Conservation (phyloP, 805 yeast species). For the Candida sonorensis region DNA sequence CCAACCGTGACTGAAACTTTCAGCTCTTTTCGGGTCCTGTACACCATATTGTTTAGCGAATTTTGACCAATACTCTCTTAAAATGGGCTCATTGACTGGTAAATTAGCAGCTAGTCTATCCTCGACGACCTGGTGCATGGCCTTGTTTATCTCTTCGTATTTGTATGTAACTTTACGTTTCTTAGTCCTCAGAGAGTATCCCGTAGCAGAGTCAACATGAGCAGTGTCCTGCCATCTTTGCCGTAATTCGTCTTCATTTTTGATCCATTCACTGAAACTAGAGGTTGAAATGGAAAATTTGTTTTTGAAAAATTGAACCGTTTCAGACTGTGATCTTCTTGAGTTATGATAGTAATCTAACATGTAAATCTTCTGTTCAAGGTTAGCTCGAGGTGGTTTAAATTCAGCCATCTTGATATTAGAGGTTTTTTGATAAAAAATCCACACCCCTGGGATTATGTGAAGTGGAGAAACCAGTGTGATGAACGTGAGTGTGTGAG, state of each 20-base stretch:
- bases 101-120: slow-evolving; percentile 35
- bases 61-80: slow-evolving; percentile 50
- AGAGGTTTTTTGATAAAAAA: too few species aligned
- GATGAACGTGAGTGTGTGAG: too few species aligned
- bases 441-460: too few species aligned
- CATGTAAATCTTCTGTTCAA: slow-evolving; percentile 52
- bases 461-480: too few species aligned
- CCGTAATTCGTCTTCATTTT: slow-evolving; percentile 45
- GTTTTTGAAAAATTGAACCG: slow-evolving; percentile 46
- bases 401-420: slow-evolving; percentile 2
- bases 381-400: slow-evolving; percentile 42
- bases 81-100: slow-evolving; percentile 47
- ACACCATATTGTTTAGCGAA: slow-evolving; percentile 52
- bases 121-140: slow-evolving; percentile 50
- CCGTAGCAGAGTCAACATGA: slow-evolving; percentile 15
- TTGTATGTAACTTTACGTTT: slow-evolving; percentile 45
- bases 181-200: slow-evolving; percentile 22
- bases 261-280: slow-evolving; percentile 55
- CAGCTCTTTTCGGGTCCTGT: slow-evolving; percentile 50
- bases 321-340: slow-evolving; percentile 48
- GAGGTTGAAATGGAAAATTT: slow-evolving; percentile 52
- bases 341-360: slow-evolving; percentile 43
- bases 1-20: slow-evolving; percentile 58
- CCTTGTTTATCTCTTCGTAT: slow-evolving; percentile 50
- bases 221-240: slow-evolving; percentile 33